These are phyloP conservation scores for Diaporthe destruens DNA, from an alignment of 2,329 filamentous ascomycete genomes.

Conservation along the genomic window DNA sequence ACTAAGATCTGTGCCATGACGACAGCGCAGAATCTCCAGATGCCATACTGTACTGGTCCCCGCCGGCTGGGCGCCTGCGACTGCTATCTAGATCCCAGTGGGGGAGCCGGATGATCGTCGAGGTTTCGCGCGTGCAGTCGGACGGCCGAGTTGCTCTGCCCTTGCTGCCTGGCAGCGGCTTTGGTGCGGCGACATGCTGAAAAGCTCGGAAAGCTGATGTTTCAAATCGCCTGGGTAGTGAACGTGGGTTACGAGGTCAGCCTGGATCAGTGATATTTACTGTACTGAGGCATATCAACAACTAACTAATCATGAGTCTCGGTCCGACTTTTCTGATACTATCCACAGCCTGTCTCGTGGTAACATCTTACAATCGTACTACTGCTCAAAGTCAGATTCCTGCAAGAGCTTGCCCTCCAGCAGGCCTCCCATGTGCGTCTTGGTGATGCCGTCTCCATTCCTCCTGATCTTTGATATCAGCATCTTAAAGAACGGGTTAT, in stretches of 20 bases:
- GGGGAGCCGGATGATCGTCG: not conserved
- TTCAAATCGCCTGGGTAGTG: not conserved
- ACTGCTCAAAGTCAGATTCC: conserved; percentile 17
- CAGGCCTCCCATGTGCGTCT: conserved; percentile 57
- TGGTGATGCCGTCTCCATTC: conserved; percentile 54
- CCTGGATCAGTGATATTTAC: too few species aligned
- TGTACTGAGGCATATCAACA: too few species aligned
- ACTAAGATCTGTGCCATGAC: not conserved
- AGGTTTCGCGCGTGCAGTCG: not conserved
- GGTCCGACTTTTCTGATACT: not conserved
- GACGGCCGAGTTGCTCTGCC: not conserved
- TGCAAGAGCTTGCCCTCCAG: conserved; percentile 47
- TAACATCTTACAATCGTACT: not conserved
- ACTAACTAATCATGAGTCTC: too few species aligned
- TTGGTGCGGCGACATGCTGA: not conserved
- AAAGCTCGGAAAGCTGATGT: not conserved
- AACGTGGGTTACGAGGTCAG: too few species aligned
- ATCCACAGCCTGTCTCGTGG: not conserved
- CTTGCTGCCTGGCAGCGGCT: not conserved
- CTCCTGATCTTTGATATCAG: conserved; percentile 54
- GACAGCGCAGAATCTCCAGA: not conserved
- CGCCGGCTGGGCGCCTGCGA: not conserved
- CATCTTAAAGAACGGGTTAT: conserved; percentile 53
- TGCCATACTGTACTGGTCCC: not conserved
- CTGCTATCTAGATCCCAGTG: not conserved